phyloP scores from a whole-genome alignment of 2,329 filamentous ascomycete species.

The Monosporascus sp. region DNA sequence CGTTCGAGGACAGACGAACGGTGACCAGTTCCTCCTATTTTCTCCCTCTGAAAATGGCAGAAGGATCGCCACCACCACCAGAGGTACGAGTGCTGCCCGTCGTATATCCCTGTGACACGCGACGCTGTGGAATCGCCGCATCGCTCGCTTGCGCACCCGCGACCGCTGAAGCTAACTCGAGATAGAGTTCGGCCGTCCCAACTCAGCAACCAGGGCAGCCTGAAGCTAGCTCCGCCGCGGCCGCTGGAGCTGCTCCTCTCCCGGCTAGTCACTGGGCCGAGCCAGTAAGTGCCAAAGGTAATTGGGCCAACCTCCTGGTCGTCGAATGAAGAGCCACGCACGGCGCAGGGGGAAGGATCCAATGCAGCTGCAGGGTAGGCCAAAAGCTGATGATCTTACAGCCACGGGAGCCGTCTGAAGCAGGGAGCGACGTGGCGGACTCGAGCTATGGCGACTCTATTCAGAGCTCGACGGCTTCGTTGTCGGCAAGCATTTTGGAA shows the following conservation, averaged over 20 bases:
- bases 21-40: no score
- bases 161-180: not conserved
- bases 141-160: not conserved
- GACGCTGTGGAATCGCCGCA: not conserved
- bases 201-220: not conserved
- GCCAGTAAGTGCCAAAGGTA: conserved; percentile 1
- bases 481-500: conserved; percentile 24
- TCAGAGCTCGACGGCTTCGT: conserved; percentile 19
- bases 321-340: conserved; percentile 14
- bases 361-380: not conserved
- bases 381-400: conserved; percentile 1
- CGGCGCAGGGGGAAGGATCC: conserved; percentile 17
- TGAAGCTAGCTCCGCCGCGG: not conserved
- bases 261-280: conserved; percentile 12
- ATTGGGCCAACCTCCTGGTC: no score
- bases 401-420: not conserved
- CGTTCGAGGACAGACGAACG: no score
- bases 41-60: not conserved
- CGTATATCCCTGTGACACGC: not conserved
- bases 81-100: not conserved
- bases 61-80: not conserved
- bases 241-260: not conserved
- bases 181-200: not conserved
- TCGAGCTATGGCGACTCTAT: not conserved
- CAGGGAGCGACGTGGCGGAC: not conserved